phyloP scores from a whole-genome alignment of 768 basidiomycete species.

The Tremella fuciformis region DNA sequence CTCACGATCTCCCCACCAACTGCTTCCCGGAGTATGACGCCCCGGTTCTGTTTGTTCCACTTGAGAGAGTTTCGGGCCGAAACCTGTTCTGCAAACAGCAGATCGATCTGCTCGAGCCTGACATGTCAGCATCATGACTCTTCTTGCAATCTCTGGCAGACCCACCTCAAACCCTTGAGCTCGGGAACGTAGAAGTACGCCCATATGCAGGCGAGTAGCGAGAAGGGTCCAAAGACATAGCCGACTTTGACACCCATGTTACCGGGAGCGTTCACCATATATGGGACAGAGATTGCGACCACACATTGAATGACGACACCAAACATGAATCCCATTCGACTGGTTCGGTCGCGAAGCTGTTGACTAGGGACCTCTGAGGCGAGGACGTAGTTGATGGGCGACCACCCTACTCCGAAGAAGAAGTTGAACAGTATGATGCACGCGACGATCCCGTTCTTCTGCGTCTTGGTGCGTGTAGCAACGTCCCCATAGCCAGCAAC shows the following conservation, averaged over 20 bases:
- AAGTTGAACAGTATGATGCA: conserved; percentile 1
- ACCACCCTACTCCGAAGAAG: conserved; percentile 5
- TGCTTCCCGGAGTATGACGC: too few relatives aligned
- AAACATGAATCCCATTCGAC: not conserved
- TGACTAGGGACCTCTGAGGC: not conserved
- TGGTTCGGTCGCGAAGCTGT: not conserved
- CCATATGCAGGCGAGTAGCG: conserved; percentile 2
- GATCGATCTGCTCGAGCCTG: too few relatives aligned
- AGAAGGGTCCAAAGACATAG: conserved; percentile 10
- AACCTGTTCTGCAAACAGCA: too few relatives aligned
- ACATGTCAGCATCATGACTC: too few relatives aligned
- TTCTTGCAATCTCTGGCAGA: too few relatives aligned
- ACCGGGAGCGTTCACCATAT: conserved; percentile 11
- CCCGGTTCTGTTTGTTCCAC: too few relatives aligned
- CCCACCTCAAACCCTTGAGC: not conserved
- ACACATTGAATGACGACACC: conserved; percentile 1
- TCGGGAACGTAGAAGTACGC: conserved; percentile 3
- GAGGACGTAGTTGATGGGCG: not conserved
- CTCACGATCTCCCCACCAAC: too few relatives aligned
- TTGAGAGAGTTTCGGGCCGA: too few relatives aligned
- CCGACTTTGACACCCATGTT: conserved; percentile 9
- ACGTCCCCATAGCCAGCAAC: not conserved
- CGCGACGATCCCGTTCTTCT: not conserved
- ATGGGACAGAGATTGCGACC: conserved; percentile 12
- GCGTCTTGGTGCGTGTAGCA: not conserved